phyloP scores from a whole-genome alignment of 2,329 filamentous ascomycete genomes.

The Stagonosporopsis tanaceti region DNA sequence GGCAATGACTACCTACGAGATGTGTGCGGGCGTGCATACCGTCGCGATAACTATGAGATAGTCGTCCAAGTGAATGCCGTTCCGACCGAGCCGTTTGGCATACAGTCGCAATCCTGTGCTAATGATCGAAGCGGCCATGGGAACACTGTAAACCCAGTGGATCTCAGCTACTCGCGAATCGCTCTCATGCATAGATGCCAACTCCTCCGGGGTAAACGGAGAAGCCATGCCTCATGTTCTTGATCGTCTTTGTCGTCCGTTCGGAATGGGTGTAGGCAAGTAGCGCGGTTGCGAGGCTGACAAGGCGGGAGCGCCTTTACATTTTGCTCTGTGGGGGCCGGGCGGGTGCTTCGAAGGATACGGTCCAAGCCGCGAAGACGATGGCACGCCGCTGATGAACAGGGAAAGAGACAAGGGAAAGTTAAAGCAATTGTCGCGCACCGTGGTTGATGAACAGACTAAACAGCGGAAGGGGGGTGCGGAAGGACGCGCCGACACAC shows the following conservation, averaged over 20 bases:
- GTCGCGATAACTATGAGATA: slow-evolving; percentile 44
- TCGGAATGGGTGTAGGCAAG: slow-evolving; percentile 7
- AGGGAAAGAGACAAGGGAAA: neutral
- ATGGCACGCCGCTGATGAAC: neutral
- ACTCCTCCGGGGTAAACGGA: slow-evolving; percentile 39
- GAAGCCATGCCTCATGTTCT: slow-evolving; percentile 27
- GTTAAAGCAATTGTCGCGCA: slow-evolving; percentile 9
- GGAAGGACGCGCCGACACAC: slow-evolving; percentile 5
- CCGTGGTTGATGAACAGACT: slow-evolving; percentile 8
- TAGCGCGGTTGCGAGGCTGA: slow-evolving; percentile 20
- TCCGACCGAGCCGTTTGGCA: slow-evolving; percentile 41
- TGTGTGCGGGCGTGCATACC: slow-evolving; percentile 22
- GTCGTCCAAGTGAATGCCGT: slow-evolving; percentile 45
- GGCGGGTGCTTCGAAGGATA: slow-evolving; percentile 1
- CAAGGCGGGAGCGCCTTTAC: slow-evolving; percentile 12
- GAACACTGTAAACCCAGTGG: slow-evolving; percentile 43
- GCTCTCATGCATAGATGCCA: slow-evolving; percentile 38
- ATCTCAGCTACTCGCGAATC: slow-evolving; percentile 42
- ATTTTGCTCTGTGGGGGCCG: slow-evolving; percentile 1
- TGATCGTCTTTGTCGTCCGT: slow-evolving; percentile 4
- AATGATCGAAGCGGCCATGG: slow-evolving; percentile 37
- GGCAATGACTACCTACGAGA: neutral
- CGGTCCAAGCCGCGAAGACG: neutral
- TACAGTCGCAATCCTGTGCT: slow-evolving; percentile 39
- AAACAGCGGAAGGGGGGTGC: slow-evolving; percentile 10